A percentile compares a stretch with the other conserved stretches of the same genome.
Conservation (phyloP, 1,139 yeast genomes). For the Diutina rugosa region DNA sequence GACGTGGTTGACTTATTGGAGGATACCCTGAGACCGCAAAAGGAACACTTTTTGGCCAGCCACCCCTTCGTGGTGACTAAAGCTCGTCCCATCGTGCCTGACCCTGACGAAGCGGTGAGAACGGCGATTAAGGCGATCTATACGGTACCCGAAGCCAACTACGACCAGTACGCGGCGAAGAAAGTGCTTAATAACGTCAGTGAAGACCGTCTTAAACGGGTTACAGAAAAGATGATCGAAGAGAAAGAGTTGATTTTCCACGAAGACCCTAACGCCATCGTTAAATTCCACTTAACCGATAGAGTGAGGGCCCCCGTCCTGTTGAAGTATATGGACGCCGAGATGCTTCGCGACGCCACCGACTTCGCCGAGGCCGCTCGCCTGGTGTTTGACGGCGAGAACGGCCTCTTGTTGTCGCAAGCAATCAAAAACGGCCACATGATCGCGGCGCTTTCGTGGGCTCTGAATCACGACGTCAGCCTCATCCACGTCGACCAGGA, state of each 20-base stretch:
- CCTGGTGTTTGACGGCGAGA: background rate
- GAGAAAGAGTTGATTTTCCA: background rate
- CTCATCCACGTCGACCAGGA: background rate
- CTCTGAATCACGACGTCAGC: too few species aligned
- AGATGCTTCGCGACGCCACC: background rate
- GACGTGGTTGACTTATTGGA: background rate
- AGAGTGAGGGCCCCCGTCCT: background rate
- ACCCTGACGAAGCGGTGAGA: background rate
- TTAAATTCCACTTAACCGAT: background rate
- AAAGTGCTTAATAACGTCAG: background rate
- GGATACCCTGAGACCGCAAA: background rate
- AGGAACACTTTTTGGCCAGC: slow-evolving; percentile 1
- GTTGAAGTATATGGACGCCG: background rate
- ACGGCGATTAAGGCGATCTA: background rate
- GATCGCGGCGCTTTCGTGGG: background rate
- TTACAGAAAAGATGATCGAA: background rate
- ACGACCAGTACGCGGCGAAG: background rate
- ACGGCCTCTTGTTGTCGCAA: background rate
- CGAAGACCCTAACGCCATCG: background rate
- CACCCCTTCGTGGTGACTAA: background rate
- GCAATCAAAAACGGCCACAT: background rate
- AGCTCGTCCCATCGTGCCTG: background rate
- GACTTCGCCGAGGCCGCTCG: background rate
- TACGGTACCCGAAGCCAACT: background rate
- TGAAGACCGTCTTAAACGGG: background rate